phyloP scores from a whole-genome alignment of 306 rosid species.

The Pterocarpus santalinus region DNA sequence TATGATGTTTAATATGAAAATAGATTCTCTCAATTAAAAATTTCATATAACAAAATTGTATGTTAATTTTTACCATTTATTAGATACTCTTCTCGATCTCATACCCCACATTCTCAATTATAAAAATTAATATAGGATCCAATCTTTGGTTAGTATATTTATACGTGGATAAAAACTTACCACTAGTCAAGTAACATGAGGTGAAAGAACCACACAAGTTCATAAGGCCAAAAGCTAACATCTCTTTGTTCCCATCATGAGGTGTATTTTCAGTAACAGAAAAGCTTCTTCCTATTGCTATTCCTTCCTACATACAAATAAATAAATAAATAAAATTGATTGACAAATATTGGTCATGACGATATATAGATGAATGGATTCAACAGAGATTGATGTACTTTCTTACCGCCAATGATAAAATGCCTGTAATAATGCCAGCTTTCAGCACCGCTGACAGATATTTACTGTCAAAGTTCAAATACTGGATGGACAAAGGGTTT shows the following conservation, averaged over 20 bases:
- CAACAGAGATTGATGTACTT: background rate
- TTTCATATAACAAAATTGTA: no score
- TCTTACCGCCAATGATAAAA: slow-evolving; percentile 83
- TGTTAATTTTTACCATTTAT: no score
- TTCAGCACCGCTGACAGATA: slow-evolving; percentile 57
- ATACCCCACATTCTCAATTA: no score
- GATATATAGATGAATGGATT: background rate
- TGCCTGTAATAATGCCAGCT: slow-evolving; percentile 71
- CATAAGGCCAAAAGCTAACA: slow-evolving; percentile 91
- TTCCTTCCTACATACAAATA: slow-evolving; percentile 75
- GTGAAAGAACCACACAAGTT: slow-evolving; percentile 81
- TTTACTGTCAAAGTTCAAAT: slow-evolving; percentile 59
- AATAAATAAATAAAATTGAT: background rate
- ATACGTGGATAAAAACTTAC: slow-evolving; percentile 45
- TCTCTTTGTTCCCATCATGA: slow-evolving; percentile 94
- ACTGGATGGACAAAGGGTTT: slow-evolving; percentile 67
- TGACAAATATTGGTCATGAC: slow-evolving; percentile 10
- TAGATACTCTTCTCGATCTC: no score
- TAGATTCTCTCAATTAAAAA: no score
- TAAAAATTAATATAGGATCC: no score
- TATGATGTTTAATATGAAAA: no score
- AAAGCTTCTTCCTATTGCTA: slow-evolving; percentile 95
- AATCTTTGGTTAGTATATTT: no score
- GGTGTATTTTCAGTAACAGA: slow-evolving; percentile 69
- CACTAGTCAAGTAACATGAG: slow-evolving; percentile 95